Percentiles rank a stretch among this genome's conserved stretches.
phyloP scores from a whole-genome alignment of 2,329 filamentous ascomycete species.

The Coniochaeta pulveracea region DNA sequence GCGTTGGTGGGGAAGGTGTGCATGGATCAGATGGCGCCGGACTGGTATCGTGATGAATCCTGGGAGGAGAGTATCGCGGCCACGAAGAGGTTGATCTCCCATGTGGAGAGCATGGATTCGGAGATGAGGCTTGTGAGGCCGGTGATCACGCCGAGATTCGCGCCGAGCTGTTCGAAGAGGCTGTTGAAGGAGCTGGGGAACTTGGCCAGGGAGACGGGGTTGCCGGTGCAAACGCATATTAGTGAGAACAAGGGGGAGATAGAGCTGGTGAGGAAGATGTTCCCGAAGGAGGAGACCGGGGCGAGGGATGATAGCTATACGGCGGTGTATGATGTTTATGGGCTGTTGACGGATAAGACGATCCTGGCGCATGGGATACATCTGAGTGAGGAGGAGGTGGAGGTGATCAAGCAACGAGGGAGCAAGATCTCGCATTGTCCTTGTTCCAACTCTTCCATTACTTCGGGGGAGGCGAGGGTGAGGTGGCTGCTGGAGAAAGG shows the following conservation, averaged over 20 bases:
- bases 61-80: constrained; percentile 42
- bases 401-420: constrained; percentile 46
- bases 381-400: constrained; percentile 54
- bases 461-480: constrained; percentile 67
- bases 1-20: constrained; percentile 90
- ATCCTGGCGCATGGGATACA: constrained; percentile 83
- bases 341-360: constrained; percentile 59
- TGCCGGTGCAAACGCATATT: constrained; percentile 82
- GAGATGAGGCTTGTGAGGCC: constrained; percentile 54
- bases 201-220: constrained; percentile 48
- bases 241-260: constrained; percentile 73
- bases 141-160: constrained; percentile 68
- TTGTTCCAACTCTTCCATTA: constrained; percentile 72
- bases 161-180: constrained; percentile 46
- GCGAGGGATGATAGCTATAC: constrained; percentile 49
- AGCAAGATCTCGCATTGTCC: constrained; percentile 78
- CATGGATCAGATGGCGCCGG: constrained; percentile 65
- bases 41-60: constrained; percentile 68
- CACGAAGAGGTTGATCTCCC: constrained; percentile 48
- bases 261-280: constrained; percentile 56
- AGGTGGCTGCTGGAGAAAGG: constrained; percentile 63
- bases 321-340: constrained; percentile 64
- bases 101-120: constrained; percentile 60
- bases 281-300: constrained; percentile 32
- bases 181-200: constrained; percentile 53